These are phyloP conservation scores for Xanthoconium purpureum DNA, from an alignment of 768 basidiomycete species.

Conservation along the genomic window DNA sequence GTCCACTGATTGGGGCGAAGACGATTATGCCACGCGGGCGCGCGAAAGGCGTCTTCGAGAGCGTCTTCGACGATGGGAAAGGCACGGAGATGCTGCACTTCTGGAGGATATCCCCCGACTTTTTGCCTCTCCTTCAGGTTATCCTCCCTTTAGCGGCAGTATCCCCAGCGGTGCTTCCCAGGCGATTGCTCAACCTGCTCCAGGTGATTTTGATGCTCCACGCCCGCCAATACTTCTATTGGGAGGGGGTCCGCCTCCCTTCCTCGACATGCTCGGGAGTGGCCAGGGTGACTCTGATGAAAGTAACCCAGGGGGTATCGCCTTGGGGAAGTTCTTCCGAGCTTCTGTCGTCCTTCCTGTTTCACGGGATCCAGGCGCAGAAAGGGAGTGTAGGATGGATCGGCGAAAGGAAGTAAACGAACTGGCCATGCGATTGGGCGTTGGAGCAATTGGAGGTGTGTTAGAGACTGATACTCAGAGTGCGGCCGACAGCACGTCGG, in stretches of 20 bases:
- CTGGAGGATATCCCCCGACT: conserved; percentile 63
- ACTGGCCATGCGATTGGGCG: conserved; percentile 78
- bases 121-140: conserved; percentile 26
- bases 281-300: conserved; percentile 20
- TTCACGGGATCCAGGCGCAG: conserved; percentile 49
- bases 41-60: conserved; percentile 71
- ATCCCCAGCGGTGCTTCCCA: conserved; percentile 5
- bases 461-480: conserved; percentile 36
- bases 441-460: conserved; percentile 70
- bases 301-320: conserved; percentile 6
- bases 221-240: conserved; percentile 26
- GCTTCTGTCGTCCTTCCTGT: conserved; percentile 67
- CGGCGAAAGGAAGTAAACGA: conserved; percentile 77
- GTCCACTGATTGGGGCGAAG: conserved; percentile 58
- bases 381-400: conserved; percentile 54
- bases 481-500: not conserved
- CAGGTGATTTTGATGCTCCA: conserved; percentile 23
- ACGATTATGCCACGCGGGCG: conserved; percentile 59
- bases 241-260: conserved; percentile 20
- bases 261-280: conserved; percentile 25
- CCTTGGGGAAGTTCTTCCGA: conserved; percentile 53
- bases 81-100: conserved; percentile 49
- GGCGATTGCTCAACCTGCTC: conserved; percentile 27
- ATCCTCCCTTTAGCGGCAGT: not conserved
- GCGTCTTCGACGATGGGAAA: conserved; percentile 74